Conservation (phyloP, 2,329 filamentous ascomycete genomes). For the Conoideocrella luteorostrata region DNA sequence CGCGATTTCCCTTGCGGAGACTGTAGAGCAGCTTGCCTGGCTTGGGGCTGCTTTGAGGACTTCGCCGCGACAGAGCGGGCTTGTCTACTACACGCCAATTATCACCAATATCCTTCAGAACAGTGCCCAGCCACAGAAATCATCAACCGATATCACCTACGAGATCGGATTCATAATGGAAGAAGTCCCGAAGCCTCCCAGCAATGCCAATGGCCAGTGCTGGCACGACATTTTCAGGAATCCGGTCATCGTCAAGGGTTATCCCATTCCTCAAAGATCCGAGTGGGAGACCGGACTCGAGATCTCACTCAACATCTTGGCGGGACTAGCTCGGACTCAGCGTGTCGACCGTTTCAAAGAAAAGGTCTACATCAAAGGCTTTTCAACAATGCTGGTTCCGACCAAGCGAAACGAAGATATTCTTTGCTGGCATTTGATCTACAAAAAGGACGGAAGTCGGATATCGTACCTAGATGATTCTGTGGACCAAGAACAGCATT, state of each 20-base stretch:
- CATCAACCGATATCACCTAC: too few relatives aligned
- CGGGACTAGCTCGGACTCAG: neutral
- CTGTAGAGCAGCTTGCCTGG: too few relatives aligned
- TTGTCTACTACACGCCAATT: too few relatives aligned
- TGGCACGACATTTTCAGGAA: constrained; percentile 11
- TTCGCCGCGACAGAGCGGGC: too few relatives aligned
- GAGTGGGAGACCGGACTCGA: constrained; percentile 7
- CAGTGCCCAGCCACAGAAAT: too few relatives aligned
- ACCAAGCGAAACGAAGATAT: constrained; percentile 1
- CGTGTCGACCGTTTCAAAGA: constrained; percentile 5
- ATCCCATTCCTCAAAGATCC: constrained; percentile 6
- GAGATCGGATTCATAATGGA: too few relatives aligned
- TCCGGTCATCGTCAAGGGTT: constrained; percentile 10
- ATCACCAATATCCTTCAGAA: too few relatives aligned
- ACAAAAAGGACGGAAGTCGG: neutral
- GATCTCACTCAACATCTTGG: constrained; percentile 6
- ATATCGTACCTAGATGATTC: neutral
- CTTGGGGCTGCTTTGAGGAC: too few relatives aligned
- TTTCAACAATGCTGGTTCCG: constrained; percentile 11
- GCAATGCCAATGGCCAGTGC: constrained; percentile 8
- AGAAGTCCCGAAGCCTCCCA: too few relatives aligned
- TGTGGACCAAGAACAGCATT: neutral
- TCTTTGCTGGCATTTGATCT: constrained; percentile 11
- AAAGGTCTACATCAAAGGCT: constrained; percentile 9
- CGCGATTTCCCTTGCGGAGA: too few relatives aligned